Conservation (phyloP, 441 rosid species). For the Cnidoscolus chayamansa region DNA sequence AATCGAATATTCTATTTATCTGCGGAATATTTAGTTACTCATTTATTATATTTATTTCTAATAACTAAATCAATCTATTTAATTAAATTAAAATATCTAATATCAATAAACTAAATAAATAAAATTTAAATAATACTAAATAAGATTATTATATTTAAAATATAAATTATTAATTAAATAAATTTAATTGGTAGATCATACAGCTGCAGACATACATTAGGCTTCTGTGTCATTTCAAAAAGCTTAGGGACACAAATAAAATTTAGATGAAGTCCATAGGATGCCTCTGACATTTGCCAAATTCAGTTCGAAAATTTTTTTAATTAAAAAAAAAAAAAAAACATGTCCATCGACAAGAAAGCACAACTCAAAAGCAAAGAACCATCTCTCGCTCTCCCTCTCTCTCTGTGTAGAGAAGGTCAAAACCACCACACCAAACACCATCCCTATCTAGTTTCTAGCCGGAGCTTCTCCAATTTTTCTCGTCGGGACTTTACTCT, state of each 20-base stretch:
- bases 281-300: neutral
- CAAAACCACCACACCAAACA: constrained; percentile 35
- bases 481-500: neutral
- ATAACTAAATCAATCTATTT: no score
- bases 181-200: no score
- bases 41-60: no score
- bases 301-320: constrained; percentile 9
- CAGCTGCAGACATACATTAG: no score
- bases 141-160: no score
- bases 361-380: constrained; percentile 31
- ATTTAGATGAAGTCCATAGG: neutral
- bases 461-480: constrained; percentile 9
- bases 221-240: neutral
- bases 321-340: neutral
- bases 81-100: no score
- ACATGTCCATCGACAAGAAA: constrained; percentile 15
- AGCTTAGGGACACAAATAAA: neutral
- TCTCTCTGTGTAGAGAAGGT: constrained; percentile 31
- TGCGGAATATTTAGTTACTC: no score
- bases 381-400: constrained; percentile 25
- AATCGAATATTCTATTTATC: no score
- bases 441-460: constrained; percentile 11
- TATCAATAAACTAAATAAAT: no score
- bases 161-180: no score
- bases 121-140: no score